Conservation (phyloP, 1,284 basidiomycete genomes). For the Omphalotus olearius region DNA sequence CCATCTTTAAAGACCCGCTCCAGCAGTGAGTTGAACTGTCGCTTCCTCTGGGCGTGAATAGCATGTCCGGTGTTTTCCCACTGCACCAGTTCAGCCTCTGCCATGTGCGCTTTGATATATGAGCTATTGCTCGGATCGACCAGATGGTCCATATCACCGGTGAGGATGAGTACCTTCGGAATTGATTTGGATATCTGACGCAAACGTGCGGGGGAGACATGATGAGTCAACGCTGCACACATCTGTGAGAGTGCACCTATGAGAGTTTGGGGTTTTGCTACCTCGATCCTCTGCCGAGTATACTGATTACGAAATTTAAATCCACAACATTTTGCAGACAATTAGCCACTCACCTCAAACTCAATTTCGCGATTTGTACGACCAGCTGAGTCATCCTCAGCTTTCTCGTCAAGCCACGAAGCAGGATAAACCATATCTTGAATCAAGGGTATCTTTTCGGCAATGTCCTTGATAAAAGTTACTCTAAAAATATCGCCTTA, state of each 20-base stretch:
- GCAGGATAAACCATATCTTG: slow-evolving; percentile 4
- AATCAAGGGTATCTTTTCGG: slow-evolving; percentile 4
- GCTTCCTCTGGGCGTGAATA: slow-evolving; percentile 4
- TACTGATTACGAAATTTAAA: neutral
- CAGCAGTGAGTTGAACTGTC: slow-evolving; percentile 7
- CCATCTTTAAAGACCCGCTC: slow-evolving; percentile 8
- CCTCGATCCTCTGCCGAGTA: neutral
- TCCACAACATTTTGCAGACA: neutral
- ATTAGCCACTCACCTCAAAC: neutral
- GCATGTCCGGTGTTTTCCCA: slow-evolving; percentile 8
- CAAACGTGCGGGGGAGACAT: slow-evolving; percentile 4
- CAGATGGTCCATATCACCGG: slow-evolving; percentile 7
- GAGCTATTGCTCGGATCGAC: neutral
- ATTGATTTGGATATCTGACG: slow-evolving; percentile 6
- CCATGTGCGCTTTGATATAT: slow-evolving; percentile 8
- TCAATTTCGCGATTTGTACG: slow-evolving; percentile 10
- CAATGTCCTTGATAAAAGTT: slow-evolving; percentile 4
- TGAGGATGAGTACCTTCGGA: slow-evolving; percentile 8
- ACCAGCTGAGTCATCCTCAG: neutral
- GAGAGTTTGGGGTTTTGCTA: slow-evolving; percentile 5
- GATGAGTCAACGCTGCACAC: slow-evolving; percentile 6
- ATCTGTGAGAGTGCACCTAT: slow-evolving; percentile 3
- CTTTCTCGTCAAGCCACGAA: slow-evolving; percentile 9
- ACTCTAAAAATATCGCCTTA: neutral
- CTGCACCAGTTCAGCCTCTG: slow-evolving; percentile 9